These are phyloP conservation scores for Schizonepeta tenuifolia DNA, from an alignment of 257 asterid species.

Conservation along the genomic window DNA sequence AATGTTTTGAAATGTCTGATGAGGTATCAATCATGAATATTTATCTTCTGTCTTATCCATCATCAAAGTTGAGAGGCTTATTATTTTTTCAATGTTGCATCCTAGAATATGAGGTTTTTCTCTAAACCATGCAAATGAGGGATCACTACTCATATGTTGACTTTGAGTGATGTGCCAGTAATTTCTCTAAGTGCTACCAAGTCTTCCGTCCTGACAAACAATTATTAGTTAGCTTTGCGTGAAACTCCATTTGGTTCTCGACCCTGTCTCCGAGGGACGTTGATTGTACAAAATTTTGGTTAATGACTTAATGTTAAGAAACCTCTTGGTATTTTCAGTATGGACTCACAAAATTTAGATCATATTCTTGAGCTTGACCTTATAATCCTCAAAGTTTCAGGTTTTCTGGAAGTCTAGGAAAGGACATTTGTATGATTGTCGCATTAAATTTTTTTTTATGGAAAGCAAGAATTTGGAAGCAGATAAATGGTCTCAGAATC, in stretches of 20 bases:
- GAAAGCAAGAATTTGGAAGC: constrained; percentile 10
- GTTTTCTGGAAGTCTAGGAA: constrained; percentile 5
- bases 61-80: constrained; percentile 9
- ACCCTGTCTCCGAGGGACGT: too few species aligned
- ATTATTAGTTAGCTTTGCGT: constrained; percentile 18
- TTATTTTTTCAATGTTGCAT: constrained; percentile 30
- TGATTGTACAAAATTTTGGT: constrained; percentile 7
- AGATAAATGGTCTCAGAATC: constrained; percentile 18
- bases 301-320: constrained; percentile 10
- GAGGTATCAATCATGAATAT: constrained; percentile 53
- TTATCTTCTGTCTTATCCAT: constrained; percentile 25
- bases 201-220: constrained; percentile 13
- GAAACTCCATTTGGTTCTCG: constrained; percentile 19
- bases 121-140: constrained; percentile 22
- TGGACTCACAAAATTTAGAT: constrained; percentile 7
- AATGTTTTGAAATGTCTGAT: constrained; percentile 65
- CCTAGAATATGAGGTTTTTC: constrained; percentile 10
- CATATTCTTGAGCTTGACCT: constrained; percentile 8
- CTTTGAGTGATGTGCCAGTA: constrained; percentile 4
- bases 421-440: constrained; percentile 17
- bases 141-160: constrained; percentile 24
- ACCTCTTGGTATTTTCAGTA: background rate
- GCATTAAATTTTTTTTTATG: background rate
- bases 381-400: constrained; percentile 10
- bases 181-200: constrained; percentile 18